Percentiles rank a stretch among this genome's conserved stretches.
Conservation (phyloP, 2,329 filamentous ascomycete species). For the Alternaria ventricosa region DNA sequence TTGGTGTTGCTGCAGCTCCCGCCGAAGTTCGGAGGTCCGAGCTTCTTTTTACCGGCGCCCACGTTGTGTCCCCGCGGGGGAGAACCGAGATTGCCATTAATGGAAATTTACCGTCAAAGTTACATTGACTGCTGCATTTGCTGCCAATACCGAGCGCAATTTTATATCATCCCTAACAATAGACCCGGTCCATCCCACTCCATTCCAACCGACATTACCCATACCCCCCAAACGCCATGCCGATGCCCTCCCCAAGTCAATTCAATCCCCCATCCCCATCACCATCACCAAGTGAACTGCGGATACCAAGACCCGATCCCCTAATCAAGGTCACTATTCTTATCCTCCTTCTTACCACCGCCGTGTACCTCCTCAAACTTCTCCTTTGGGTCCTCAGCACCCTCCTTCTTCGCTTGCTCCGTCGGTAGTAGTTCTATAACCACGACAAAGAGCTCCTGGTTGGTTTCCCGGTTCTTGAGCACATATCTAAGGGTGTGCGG, state of each 20-base stretch:
- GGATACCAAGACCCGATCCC: background rate
- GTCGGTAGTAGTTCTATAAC: conserved; percentile 78
- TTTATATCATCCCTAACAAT: background rate
- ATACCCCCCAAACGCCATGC: conserved; percentile 6
- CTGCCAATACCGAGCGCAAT: background rate
- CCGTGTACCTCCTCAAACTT: conserved; percentile 34
- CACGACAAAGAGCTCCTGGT: conserved; percentile 79
- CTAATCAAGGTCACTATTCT: conserved; percentile 28
- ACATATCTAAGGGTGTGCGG: conserved; percentile 91
- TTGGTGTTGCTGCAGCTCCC: conserved; percentile 14
- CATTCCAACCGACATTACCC: background rate
- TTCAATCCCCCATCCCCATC: background rate
- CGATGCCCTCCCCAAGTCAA: background rate
- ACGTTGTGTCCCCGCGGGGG: background rate
- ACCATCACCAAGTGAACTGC: background rate
- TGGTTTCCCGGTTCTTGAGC: conserved; percentile 78
- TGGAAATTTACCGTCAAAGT: background rate
- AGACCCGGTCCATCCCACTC: background rate
- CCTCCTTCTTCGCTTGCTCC: conserved; percentile 57
- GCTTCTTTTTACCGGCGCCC: conserved; percentile 2
- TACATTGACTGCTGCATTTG: background rate
- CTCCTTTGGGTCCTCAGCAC: conserved; percentile 28
- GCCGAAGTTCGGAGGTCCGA: conserved; percentile 23
- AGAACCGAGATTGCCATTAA: background rate
- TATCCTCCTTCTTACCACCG: conserved; percentile 17